phyloP scores from a whole-genome alignment of 208 protist species.

The Lotmaria passim region DNA sequence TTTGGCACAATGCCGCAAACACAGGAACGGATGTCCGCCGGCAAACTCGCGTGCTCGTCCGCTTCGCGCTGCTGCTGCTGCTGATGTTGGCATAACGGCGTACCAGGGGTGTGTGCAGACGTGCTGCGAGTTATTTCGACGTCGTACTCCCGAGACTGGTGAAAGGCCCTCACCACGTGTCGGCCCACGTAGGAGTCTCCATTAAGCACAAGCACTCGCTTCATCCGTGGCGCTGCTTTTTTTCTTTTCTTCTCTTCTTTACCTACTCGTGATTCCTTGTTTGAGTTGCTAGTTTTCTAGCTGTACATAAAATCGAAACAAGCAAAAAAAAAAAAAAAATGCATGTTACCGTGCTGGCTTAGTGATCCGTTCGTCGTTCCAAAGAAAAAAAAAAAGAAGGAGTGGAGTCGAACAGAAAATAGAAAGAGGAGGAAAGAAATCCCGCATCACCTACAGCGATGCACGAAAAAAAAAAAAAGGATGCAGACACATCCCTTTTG shows the following conservation, averaged over 20 bases:
- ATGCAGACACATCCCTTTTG: too few relatives aligned
- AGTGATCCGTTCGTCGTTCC: too few relatives aligned
- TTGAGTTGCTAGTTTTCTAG: neutral
- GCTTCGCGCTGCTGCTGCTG: slow-evolving; percentile 4
- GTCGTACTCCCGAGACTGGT: slow-evolving; percentile 74
- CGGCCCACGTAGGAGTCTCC: slow-evolving; percentile 80
- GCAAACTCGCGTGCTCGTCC: slow-evolving; percentile 32
- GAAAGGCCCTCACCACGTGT: slow-evolving; percentile 68
- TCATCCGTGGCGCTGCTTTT: slow-evolving; percentile 35
- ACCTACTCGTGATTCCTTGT: too few relatives aligned
- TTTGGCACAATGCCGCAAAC: slow-evolving; percentile 63
- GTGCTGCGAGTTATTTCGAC: slow-evolving; percentile 70
- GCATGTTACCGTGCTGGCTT: too few relatives aligned
- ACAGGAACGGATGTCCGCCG: slow-evolving; percentile 44
- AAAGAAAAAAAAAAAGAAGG: too few relatives aligned
- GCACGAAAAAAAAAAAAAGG: too few relatives aligned
- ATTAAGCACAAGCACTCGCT: slow-evolving; percentile 84
- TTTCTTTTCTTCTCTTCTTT: slow-evolving; percentile 16
- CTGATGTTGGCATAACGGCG: neutral
- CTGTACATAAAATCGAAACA: too few relatives aligned
- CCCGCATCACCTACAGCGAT: too few relatives aligned
- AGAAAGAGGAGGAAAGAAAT: too few relatives aligned
- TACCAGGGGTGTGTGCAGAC: neutral
- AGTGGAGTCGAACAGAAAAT: too few relatives aligned
- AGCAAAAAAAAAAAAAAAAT: too few relatives aligned